Evolutionary conservation across 2,329 filamentous ascomycete species (phyloP), one percentile per base, ranked within the genome.

Genomic region (Eurotiales sp.): DNA sequence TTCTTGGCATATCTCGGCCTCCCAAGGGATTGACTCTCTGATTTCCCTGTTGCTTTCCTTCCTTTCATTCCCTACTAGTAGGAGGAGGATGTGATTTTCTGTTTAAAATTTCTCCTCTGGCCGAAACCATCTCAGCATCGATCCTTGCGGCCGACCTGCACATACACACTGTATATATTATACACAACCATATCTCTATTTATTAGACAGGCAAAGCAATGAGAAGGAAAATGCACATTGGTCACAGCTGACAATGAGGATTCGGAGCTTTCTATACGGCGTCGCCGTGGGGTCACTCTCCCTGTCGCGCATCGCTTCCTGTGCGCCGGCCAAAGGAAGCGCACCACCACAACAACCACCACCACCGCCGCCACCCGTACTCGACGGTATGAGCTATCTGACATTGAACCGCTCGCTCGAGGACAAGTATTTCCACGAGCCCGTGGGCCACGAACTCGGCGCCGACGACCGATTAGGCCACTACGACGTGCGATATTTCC

Each of bases 401-500:
- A 40, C 15, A 8, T 44, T 54, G 21, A 21, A 51, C 15, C 52
- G 52, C 10, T 39, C 43, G n/a, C 29, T 43, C 4, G 72, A 74
- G 46, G 66, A 63, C 50, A 87, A 86, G 63, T 86, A 86, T 68
- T 87, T 86, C 67, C 73, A 78, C 51, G 85, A 88, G 64, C 81
- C 84, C 8, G 52, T 51, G 14, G 52, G 52, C 21, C 52, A 54
- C 15, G 52, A 54, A 8, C 8, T 36, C 0, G 84, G 85, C 46
- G 72, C 71, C 49, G 76, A 77, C 59, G 72, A 82, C 48, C 76
- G 77, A 25, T 77, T 87, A 19, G 80, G 81, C 46, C 88, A 92
- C 71, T 92, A 92, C 68, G 88, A 92, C 67, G 68, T 65, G 21
- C 83, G 88, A 55, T 92, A 79, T 70, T 92, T 86, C 70, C 73